Conservation (phyloP, 371 early-diverging fungal species). For the Chytridium lagenaria region DNA sequence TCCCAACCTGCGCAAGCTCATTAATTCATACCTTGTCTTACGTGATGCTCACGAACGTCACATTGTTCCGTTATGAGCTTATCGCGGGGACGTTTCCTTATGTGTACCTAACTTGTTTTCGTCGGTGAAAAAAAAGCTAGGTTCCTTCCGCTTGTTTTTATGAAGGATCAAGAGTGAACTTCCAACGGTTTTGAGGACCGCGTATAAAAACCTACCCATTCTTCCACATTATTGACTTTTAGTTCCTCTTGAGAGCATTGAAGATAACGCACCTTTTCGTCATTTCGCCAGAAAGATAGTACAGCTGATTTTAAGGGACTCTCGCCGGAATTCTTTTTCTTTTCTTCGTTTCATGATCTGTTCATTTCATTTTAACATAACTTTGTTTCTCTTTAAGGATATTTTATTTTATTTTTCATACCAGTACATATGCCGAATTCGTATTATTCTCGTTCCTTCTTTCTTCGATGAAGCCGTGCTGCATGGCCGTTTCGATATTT, state of each 20-base stretch:
- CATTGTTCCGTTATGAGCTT: slow-evolving; percentile 86
- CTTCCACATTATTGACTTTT: background rate
- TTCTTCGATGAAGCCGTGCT: too few relatives aligned
- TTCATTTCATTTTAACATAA: background rate
- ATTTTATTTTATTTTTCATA: slow-evolving; percentile 4
- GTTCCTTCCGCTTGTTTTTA: background rate
- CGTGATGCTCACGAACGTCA: slow-evolving; percentile 82
- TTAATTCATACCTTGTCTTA: slow-evolving; percentile 92
- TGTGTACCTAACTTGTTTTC: slow-evolving; percentile 96
- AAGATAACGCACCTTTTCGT: slow-evolving; percentile 72
- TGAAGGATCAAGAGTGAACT: background rate
- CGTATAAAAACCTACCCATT: background rate
- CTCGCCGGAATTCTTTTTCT: slow-evolving; percentile 69
- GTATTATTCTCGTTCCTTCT: slow-evolving; percentile 69
- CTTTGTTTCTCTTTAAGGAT: background rate
- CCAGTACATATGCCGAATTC: slow-evolving; percentile 80
- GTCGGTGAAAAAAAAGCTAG: slow-evolving; percentile 80
- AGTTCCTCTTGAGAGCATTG: slow-evolving; percentile 63
- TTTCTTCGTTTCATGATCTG: slow-evolving; percentile 57
- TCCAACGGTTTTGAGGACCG: background rate
- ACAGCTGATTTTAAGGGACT: slow-evolving; percentile 62
- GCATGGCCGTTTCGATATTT: too few relatives aligned
- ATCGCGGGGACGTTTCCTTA: slow-evolving; percentile 93
- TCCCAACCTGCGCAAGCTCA: slow-evolving; percentile 77
- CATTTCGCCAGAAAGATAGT: too few relatives aligned